Conservation (phyloP, 148 eudicot species). For the Fagopyrum tataricum region DNA sequence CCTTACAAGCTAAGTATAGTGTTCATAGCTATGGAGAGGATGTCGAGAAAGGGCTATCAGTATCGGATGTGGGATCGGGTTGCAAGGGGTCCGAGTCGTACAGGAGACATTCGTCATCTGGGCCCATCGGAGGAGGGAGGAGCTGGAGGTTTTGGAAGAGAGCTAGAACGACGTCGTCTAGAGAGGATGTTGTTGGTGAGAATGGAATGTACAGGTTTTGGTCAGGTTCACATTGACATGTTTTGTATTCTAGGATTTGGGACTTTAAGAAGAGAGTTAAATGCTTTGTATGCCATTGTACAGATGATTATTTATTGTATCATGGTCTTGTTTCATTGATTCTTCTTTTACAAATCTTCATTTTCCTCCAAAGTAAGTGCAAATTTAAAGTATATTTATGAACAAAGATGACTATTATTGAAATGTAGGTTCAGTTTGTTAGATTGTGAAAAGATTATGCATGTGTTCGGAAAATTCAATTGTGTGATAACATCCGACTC, state of each 20-base stretch:
- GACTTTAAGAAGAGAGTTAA: background rate
- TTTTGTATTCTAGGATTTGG: background rate
- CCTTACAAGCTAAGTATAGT: constrained; percentile 26
- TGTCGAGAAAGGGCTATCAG: constrained; percentile 52
- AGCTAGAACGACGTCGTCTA: constrained; percentile 35
- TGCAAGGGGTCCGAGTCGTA: constrained; percentile 30
- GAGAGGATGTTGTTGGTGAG: constrained; percentile 57
- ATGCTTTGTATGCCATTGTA: constrained; percentile 12
- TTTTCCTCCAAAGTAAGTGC: background rate
- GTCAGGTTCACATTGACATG: constrained; percentile 48
- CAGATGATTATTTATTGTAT: constrained; percentile 9
- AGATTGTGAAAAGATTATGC: no score
- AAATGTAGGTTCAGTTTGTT: no score
- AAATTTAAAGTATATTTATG: no score
- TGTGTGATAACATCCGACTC: no score
- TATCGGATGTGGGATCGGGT: constrained; percentile 28
- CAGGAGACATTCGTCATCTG: constrained; percentile 61
- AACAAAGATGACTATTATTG: no score
- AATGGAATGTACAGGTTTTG: constrained; percentile 48
- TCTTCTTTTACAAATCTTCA: background rate
- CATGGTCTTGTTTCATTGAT: constrained; percentile 4
- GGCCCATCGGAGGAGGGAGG: constrained; percentile 45
- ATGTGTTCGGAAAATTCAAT: no score
- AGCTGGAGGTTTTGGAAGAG: constrained; percentile 47
- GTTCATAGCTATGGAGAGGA: constrained; percentile 40